Base-by-base conservation (phyloP, 1,284 basidiomycete genomes). In the Ceratorhiza oryzae-sativae region DNA sequence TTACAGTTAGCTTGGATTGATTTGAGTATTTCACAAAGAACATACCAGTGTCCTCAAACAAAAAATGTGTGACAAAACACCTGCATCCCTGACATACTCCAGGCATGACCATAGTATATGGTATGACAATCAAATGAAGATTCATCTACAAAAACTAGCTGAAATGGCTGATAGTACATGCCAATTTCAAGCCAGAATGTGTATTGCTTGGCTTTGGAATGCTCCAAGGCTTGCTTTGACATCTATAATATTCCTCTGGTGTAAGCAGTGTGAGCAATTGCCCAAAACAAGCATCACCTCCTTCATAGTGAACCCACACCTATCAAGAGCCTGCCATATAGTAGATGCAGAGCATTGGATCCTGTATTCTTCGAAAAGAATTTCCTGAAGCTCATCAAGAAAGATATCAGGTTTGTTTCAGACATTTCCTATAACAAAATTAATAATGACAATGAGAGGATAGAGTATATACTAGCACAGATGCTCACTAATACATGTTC, bases 61-160 rank as follows among this genome's bases (percentile, higher is more conserved):
- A 75, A 75, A 18, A 51, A 53, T 20, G 55, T 36, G 1, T 51
- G 20, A n/a, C n/a, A 34, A 27, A 36, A 45, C 3, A 65, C 74
- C 9, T 48, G 56, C n/a, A 36, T 42, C 25, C 74, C 75, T 34
- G 41, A 61, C 3, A 53, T n/a, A 27, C 58, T 71, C 61, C 72
- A 72, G 10, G 62, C 74, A 30, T 34, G 32, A 13, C 49, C 12
- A 20, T 60, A n/a, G 34, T 58, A 48, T 8, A 74, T 72, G 12
- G 68, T 46, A 9, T 63, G 41, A 4, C 53, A 10, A 58, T 76
- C 68, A 41, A 53, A 34, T 4, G 55, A 49, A 36, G 72, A 72
- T 25, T 76, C 71, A 56, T 76, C 72, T 9, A 74, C 61, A 72
- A 75, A 76, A 0, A 76, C 75, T 10, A 73, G 67, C 25, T 68